Base-by-base conservation (phyloP, 768 basidiomycete genomes). In the Pleurotus ostreatus region DNA sequence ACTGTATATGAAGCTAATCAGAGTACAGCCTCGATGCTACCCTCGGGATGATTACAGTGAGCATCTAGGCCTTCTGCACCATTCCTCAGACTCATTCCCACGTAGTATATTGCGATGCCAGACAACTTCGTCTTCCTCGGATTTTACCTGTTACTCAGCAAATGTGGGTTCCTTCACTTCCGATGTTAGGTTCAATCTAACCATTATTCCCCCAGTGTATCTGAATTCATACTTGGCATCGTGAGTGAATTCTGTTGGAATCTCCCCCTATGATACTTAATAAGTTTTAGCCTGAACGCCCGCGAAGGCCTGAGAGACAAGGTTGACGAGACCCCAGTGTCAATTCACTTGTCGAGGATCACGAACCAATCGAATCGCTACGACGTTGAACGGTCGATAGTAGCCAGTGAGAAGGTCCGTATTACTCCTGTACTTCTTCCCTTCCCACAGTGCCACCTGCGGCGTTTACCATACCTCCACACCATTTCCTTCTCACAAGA, bases 121-220 rank as follows among this genome's bases (percentile, higher is more conserved):
- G 15, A 45, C 25, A 55, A 55, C 54, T 55, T 55, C 44, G 45
- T 55, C 25, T 55, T 55, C 54, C 54, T 55, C 30, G 54, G 41
- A 13, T 55, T 55, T 41, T 55, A 55, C 39, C 54, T 55, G 23
- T 43, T 55, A n/a, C 45, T 55, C n/a, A 55, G 54, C 34, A 55
- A 55, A 55, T 40, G 54, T 55, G 26, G 15, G 54, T 55, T 8
- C 2, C 30, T 8, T 34, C 30, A 16, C 34, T 16, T 34, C 4
- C 13, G 12, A 13, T 39, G 11, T 22, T 11, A 15, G 13, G 15
- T 4, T 38, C 2, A 3, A 9, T 20, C 51, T 23, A 34, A 38
- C 15, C 18, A 16, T 22, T 40, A 20, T 20, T n/a, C 18, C 1
- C 54, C 15, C 37, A 55, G 54, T 55, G 11, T 55, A 55, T 26